Base-by-base conservation (phyloP, 148 eudicot genomes). In the Amaranthus hypochondriacus region DNA sequence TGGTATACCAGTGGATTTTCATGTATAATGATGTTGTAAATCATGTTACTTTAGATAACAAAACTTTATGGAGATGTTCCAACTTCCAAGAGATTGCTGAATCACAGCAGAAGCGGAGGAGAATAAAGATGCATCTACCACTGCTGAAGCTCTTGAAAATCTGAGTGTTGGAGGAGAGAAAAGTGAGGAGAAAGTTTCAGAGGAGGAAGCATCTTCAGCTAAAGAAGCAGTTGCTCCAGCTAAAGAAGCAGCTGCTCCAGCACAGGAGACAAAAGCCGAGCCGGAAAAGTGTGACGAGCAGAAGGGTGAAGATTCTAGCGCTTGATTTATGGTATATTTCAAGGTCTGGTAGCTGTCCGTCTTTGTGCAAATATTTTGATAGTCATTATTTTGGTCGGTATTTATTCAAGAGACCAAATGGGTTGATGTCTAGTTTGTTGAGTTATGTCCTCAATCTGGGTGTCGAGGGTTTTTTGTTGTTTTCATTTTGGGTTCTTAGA, bases 61-160 rank as follows among this genome's bases (percentile, higher is more conserved):
- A 84, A 77, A 65, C 72, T 93, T 93, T 84, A 93, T 87, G 85
- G 92, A 89, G 68, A 82, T 48, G 70, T 80, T 93, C 75, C 18
- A 18, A 18, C 18, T 18, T 28, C 39, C 85, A 83, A 84, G 92
- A 91, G 81, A 79, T 89, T 69, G 92, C 92, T 39, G 97, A 91
- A 80, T 86, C 92, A 60, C 95, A 85, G 69, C 72, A 70, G 68
- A 79, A 76, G 70, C 82, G 72, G 89, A 76, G 58, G 98, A 93
- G 72, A 88, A 68, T 62, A 44, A 83, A 68, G 97, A 91, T 70
- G 89, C 84, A 53, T 64, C 81, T 61, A 80, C 78, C 64, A 85
- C 98, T 78, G 90, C 95, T 73, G 81, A 79, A 56, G 88, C 89
- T 74, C 84, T 93, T 56, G 92, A 87, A 68, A 85, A 87, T 70